Base-by-base conservation (phyloP, 768 basidiomycete genomes). In the Mycena pura region DNA sequence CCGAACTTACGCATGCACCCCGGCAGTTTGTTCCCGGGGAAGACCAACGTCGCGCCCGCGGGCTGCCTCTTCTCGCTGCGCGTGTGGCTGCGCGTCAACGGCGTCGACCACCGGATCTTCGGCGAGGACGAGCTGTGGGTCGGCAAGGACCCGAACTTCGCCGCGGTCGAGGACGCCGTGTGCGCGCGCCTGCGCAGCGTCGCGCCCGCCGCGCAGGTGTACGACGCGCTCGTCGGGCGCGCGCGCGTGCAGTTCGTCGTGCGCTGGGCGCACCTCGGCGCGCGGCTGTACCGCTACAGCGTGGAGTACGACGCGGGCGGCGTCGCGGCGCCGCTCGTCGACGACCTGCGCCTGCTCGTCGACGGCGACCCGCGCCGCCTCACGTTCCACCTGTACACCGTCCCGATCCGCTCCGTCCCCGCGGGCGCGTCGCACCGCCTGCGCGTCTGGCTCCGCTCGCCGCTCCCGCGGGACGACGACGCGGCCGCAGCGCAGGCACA, bases 261-360 rank as follows among this genome's bases (percentile, higher is more conserved):
- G 64, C 82, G 80, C 87, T 86, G 64, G 5, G 77, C 63, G 31
- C 68, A 69, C 34, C 55, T 84, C 21, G 74, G 76, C 36, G 79
- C 77, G 2, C 77, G 75, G 11, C 43, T 82, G 29, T 89, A 85
- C 60, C 77, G 77, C 36, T 83, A 88, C 62, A 82, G 85, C 6
- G 69, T 90, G 64, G 87, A 87, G 19, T 90, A 90, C 64, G 87
- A 88, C 50, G 85, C 86, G 5, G 82, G 81, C 46, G 88, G 89
- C 1, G 84, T 85, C 0, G 87, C 87, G 13, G 79, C 73, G 32
- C 75, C 74, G 21, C 70, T 89, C 11, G 80, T 90, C 55, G 82
- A 85, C 15, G 80, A 87, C 59, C 73, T 82, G 60, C 74, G 73
- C n/a, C 69, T 90, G 40, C 75, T 76, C 21, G 70, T 89, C 22